Conservation (phyloP, 2,329 filamentous ascomycete genomes). For the Aspergillus hortae region DNA sequence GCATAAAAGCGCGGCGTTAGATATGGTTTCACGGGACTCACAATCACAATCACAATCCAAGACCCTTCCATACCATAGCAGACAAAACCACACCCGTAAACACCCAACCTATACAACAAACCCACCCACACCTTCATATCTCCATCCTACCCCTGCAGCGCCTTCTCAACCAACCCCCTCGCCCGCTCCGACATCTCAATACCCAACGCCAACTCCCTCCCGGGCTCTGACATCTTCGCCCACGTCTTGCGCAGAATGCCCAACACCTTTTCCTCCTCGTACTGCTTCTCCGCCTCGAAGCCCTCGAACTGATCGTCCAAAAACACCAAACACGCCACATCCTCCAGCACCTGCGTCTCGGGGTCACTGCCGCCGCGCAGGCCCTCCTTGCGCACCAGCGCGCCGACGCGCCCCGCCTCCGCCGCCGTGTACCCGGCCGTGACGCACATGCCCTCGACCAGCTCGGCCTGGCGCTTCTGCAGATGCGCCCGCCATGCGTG, state of each 20-base stretch:
- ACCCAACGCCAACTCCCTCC: constrained; percentile 60
- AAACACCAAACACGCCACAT: constrained; percentile 83
- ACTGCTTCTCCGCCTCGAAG: constrained; percentile 60
- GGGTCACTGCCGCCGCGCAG: constrained; percentile 46
- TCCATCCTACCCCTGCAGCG: constrained; percentile 44
- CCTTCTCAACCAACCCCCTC: constrained; percentile 60
- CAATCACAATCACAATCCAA: neutral
- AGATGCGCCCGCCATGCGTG: constrained; percentile 73
- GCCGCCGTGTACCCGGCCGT: constrained; percentile 49
- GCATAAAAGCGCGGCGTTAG: constrained; percentile 5
- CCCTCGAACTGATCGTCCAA: constrained; percentile 81
- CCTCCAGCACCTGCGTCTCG: constrained; percentile 70
- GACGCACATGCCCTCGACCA: constrained; percentile 54
- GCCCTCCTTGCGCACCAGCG: constrained; percentile 76
- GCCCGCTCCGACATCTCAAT: constrained; percentile 64
- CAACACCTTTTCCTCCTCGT: constrained; percentile 69
- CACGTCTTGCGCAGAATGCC: constrained; percentile 69
- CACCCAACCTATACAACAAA: neutral
- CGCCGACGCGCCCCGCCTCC: constrained; percentile 61
- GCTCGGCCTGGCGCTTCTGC: constrained; percentile 67
- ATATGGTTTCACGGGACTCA: constrained; percentile 4
- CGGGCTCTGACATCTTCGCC: constrained; percentile 67
- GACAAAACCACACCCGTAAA: neutral
- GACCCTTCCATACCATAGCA: too few relatives aligned
- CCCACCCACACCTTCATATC: neutral